A percentile compares a stretch with the other conserved stretches of the same genome.
phyloP scores from a whole-genome alignment of 768 basidiomycete species.

The Suillus cothurnatus region DNA sequence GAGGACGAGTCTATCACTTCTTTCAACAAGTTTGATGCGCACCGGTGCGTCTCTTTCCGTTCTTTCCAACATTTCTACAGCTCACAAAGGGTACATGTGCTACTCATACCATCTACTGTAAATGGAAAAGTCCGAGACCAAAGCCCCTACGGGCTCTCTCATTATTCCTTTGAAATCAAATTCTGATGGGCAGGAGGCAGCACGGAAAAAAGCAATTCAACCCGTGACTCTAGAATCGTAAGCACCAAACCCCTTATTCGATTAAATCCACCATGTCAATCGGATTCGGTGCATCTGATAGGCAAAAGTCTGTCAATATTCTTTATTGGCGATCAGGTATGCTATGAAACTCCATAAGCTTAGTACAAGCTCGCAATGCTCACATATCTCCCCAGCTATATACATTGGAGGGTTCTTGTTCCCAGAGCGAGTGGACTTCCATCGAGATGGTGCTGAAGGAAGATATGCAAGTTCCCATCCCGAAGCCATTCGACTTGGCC shows the following conservation, averaged over 20 bases:
- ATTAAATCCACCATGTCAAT: neutral
- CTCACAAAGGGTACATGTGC: too few relatives aligned
- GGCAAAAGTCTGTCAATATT: slow-evolving; percentile 8
- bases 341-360: neutral
- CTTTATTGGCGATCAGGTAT: slow-evolving; percentile 15
- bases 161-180: too few relatives aligned
- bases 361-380: neutral
- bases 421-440: slow-evolving; percentile 38
- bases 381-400: neutral
- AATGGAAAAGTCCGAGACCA: too few relatives aligned
- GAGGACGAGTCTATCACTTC: too few relatives aligned
- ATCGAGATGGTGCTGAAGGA: slow-evolving; percentile 52
- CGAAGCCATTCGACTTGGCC: slow-evolving; percentile 47
- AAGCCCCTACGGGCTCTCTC: too few relatives aligned
- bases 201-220: too few relatives aligned
- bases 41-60: too few relatives aligned
- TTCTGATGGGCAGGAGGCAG: too few relatives aligned
- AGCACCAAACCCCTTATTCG: neutral
- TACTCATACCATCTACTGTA: too few relatives aligned
- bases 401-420: neutral
- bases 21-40: too few relatives aligned
- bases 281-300: neutral
- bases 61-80: too few relatives aligned
- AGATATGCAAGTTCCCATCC: slow-evolving; percentile 37
- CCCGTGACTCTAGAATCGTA: too few relatives aligned